Base-by-base conservation (phyloP, 495 filamentous ascomycete genomes). In the Aspergillus carlsbadensis region DNA sequence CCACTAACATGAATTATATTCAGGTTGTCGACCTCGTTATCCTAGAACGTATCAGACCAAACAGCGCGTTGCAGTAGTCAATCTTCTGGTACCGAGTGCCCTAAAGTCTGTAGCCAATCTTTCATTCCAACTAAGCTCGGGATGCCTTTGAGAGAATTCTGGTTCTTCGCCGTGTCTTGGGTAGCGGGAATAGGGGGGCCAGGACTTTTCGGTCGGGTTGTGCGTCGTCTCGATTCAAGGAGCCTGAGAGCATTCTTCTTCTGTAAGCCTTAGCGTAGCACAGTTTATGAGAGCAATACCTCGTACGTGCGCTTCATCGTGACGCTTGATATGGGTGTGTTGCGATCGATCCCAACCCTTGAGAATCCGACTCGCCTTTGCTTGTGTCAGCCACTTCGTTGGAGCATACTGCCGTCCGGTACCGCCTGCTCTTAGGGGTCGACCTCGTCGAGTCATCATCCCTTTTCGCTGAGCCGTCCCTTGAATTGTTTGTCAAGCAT, bases 1-100 rank as follows among this genome's bases (percentile, higher is more conserved):
- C 78, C 79, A 7, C 75, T 64, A 41, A 81, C 58, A 54, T 82
- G 79, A 24, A 82, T 65, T 14, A 79, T 64, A 50, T 80, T 76
- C 6, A 76, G 42, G 10, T 26, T 26, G 36, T 71, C 52, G 39
- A 76, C 40, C 24, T 67, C 64, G n/a, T 22, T 39, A 24, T 65
- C 60, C 69, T 70, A 55, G 17, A 29, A 4, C 8, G 8, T 29
- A 29, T 29, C 8, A 29, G 29, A 10, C 14, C 10, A 11, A 46
- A 60, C 10, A 56, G 51, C 42, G 41, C 14, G 15, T 17, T 2
- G 33, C 0, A 7, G 20, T 17, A 47, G 8, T 29, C 8, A 8
- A 29, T 29, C 8, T 4, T 29, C 26, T 29, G 52, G 54, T 68
- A 71, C 62, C 51, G 55, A 63, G 62, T 70, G 65, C 54, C 67